Base-by-base conservation (phyloP, 139 green algal species). In the Tetratostichococcus sp. region DNA sequence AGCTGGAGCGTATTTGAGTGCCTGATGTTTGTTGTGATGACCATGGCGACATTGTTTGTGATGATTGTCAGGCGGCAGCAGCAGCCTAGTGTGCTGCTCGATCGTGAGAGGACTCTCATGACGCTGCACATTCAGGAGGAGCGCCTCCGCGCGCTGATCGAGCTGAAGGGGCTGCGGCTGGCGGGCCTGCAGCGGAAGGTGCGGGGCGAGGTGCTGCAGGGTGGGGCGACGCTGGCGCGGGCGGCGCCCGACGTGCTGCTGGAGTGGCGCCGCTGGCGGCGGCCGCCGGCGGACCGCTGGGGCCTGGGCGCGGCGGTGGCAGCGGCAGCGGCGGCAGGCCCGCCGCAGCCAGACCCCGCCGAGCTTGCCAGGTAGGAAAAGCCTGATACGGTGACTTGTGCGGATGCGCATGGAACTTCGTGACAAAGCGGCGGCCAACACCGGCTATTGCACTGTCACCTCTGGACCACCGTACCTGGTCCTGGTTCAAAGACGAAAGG, bases 261-360 rank as follows among this genome's bases (percentile, higher is more conserved):
- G 62, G 76, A 81, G 23, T 81, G 76, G 76, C 31, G 39, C 17
- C 76, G 23, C 42, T 81, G 71, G 62, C 72, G 43, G 33, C 62
- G 35, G 28, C 59, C 62, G 30, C 43, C 31, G 30, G 62, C 66
- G 21, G 74, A 43, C 43, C 6, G 8, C 32, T 26, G 11, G 39
- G 26, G 65, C 35, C 35, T 72, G 35, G 67, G 31, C 30, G 67
- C 72, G 35, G 70, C 70, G 62, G 42, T 68, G 67, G 74, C 66
- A 43, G 66, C 74, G 42, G 65, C 31, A 2, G 30, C 28, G 5
- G 17, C 65, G 0, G 35, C 35, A 2, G 22, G 26, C 30, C 23
- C n/a, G 26, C 28, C 25, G 39, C 16, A 30, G 23, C 35, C 43
- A 30, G 28, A 42, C 35, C 30, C 42, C 30, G 50, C 50, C 2